Base-by-base conservation (phyloP, 331 rosid species). In the Acacia pycnantha region DNA sequence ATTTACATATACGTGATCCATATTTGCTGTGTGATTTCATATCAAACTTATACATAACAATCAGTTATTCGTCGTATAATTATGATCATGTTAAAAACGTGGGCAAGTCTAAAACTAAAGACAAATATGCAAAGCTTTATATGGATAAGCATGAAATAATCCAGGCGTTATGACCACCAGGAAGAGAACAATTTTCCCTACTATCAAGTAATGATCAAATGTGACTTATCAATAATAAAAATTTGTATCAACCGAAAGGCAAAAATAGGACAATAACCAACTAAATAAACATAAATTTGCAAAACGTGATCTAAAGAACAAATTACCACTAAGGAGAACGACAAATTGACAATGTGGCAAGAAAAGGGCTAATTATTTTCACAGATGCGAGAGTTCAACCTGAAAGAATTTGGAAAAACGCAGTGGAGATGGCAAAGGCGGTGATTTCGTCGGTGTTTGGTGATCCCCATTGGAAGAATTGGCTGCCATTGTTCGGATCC, bases 361-460 rank as follows among this genome's bases (percentile, higher is more conserved):
- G 33, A 70, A 79, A 71, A 79, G 12, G 41, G 21, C 31, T 8
- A 29, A 76, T n/a, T 31, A 15, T 27, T 41, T 50, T 58, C 22
- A 41, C 40, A 46, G 54, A 78, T 8, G 16, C 35, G 5, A 37
- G 4, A 40, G 14, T 73, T 72, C 44, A 93, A 72, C 97, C 96
- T 93, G 95, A 78, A 59, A 89, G 90, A 89, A 93, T 77, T 93
- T 93, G 79, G 97, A 91, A 70, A 85, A 88, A 53, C 97, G 95
- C 91, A 93, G 29, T 22, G 95, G 97, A 73, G 97, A 93, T 47
- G 97, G 97, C 87, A 54, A n/a, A 35, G 94, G 97, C 74, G 97
- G 96, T 69, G 81, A 78, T 87, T 91, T 93, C 41, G 81, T 11
- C 19, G 89, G 21, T 75, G 86, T 71, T 74, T 73, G 72, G 35